Evolutionary conservation across 2,329 filamentous ascomycete species (phyloP), one percentile per base, ranked within the genome.

Genomic region (Lanzia echinophila): DNA sequence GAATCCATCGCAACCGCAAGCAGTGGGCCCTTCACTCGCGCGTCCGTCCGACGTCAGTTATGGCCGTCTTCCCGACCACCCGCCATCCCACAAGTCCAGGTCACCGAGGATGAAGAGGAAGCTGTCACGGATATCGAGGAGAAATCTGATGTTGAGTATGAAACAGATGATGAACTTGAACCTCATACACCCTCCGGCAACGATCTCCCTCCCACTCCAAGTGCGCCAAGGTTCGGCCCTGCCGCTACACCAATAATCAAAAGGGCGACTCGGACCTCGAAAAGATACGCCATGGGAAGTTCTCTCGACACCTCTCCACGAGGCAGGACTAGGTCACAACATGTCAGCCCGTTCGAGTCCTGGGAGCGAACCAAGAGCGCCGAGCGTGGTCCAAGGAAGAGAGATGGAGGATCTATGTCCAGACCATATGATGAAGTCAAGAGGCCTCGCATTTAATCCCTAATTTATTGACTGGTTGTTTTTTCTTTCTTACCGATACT

Each of bases 21-120:
- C 69, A 57, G 56, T 51, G 61, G 74, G 20, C 46, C 50, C 33
- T 47, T 38, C 15, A 47, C 46, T 47, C 33, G 43, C 15, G 38
- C 38, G 15, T 75, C 79, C 1, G 76, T 90, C 66, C 85, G 87
- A 69, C 82, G 85, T 33, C 78, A 89, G 8, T 77, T 91, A 7
- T 91, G 89, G 71, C 81, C 65, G 32, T 50, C 59, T 38, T 3
- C 70, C 72, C 39, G 73, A 73, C 58, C 75, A 75, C 60, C 72
- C 66, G 62, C 70, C 65, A 62, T 70, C 77, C 82, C 48, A 77
- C 83, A 50, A 81, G 83, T 50, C 82, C 71, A 55, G 81, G 81
- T 34, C 77, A 84, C 62, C 74, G 81, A 84, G 61, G 81, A 79
- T 56, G 70, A 74, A 54, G 67, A 74, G 56, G 77, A 79, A 62